Base-by-base conservation (phyloP, 2,329 filamentous ascomycete genomes). In the Endocalyx cinctus region DNA sequence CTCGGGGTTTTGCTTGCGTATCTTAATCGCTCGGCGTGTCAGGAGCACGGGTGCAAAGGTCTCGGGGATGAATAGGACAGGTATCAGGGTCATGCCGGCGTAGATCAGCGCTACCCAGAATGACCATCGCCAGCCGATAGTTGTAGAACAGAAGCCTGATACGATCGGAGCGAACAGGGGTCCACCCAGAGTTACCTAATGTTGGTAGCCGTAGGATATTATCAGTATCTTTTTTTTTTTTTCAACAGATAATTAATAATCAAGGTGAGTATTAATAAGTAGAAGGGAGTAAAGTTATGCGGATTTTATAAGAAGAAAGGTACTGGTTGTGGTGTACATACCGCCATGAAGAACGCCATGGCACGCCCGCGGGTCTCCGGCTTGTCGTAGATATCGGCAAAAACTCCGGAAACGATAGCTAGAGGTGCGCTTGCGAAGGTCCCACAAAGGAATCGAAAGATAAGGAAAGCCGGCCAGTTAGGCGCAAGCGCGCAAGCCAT, bases 51-150 rank as follows among this genome's bases (percentile, higher is more conserved):
- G 79, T 0, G 61, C 70, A 45, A 73, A 81, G 1, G 77, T 82
- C 55, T 84, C 79, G 12, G 78, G 81, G 37, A 87, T 67, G 39
- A 81, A 67, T n/a, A 77, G 36, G 11, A 85, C 59, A 2, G 78
- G 62, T 3, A 79, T 54, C 56, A 81, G 68, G 2, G 79, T 80
- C 1, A 60, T 58, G 17, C 73, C 81, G 3, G 82, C 83, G 34
- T 85, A 66, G 13, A 88, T 83, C 12, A 85, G 64, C 11, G 66
- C 80, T 16, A 87, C 70, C 74, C 81, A 85, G 50, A 84, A 84
- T 2, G 72, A 61, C 82, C 82, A 86, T 26, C 77, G 69, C 82
- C 82, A 86, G 17, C 71, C 73, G 17, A 82, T 69, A 2, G 65
- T 67, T 2, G 65, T 52, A 1, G 74, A 65, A 25, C 75, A 70